Percentiles rank a stretch among this genome's conserved stretches.
Conservation (phyloP, 2,329 filamentous ascomycete genomes). For the Beauveria brongniartii region DNA sequence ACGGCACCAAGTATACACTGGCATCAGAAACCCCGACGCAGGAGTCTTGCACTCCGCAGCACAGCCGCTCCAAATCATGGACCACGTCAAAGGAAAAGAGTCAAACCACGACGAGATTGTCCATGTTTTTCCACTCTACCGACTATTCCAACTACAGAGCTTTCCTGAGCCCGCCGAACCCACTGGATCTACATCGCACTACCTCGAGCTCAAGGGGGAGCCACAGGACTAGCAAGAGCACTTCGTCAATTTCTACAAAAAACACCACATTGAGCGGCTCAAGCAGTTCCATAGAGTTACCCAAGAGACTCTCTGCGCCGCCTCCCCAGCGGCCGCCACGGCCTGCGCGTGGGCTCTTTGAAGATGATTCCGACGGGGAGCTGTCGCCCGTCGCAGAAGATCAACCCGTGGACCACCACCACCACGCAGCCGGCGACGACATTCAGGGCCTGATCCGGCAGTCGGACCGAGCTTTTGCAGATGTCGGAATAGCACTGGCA, state of each 20-base stretch:
- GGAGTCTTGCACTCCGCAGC: not conserved
- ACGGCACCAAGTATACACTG: conserved; percentile 2
- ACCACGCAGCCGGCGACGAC: conserved; percentile 18
- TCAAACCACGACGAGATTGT: not conserved
- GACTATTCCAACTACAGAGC: conserved; percentile 1
- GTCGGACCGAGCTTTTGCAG: conserved; percentile 42
- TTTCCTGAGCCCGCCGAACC: not conserved
- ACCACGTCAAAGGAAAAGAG: not conserved
- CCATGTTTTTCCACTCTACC: not conserved
- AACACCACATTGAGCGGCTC: not conserved
- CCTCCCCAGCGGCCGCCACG: conserved; percentile 9
- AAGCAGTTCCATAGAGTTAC: not conserved
- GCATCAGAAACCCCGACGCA: not conserved
- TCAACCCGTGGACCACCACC: not conserved
- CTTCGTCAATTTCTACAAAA: not conserved
- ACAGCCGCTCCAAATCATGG: conserved; percentile 6
- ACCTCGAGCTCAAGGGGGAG: not conserved
- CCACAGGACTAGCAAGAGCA: conserved; percentile 1
- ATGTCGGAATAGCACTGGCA: conserved; percentile 33
- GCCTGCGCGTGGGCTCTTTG: conserved; percentile 6
- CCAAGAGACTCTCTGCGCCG: not conserved
- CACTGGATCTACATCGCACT: not conserved
- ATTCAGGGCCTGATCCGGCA: conserved; percentile 39
- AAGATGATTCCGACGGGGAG: not conserved
- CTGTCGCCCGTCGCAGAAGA: not conserved